phyloP scores from a whole-genome alignment of 139 green algal species.

The Nannochloris sp. region DNA sequence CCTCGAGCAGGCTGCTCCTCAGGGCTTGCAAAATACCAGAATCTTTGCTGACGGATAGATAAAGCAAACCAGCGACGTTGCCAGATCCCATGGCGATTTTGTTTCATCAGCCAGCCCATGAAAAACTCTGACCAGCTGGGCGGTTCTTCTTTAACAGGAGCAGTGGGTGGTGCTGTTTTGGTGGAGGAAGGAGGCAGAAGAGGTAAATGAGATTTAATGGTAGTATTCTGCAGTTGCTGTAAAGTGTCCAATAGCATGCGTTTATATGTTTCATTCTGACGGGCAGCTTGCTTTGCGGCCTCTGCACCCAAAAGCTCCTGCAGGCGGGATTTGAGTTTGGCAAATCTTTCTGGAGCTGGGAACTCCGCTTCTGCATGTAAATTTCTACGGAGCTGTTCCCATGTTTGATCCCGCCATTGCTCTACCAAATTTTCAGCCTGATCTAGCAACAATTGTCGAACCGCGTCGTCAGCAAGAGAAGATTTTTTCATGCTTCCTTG shows the following conservation, averaged over 20 bases:
- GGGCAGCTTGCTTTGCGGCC: background rate
- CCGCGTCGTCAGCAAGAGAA: background rate
- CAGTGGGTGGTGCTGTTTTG: background rate
- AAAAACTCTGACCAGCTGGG: background rate
- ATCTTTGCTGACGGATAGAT: background rate
- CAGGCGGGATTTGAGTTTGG: background rate
- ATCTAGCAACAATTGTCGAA: background rate
- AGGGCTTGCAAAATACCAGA: slow-evolving; percentile 12
- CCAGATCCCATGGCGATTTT: slow-evolving; percentile 6
- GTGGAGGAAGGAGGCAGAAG: background rate
- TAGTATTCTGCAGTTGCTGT: background rate
- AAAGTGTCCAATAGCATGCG: background rate
- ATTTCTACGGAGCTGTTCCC: slow-evolving; percentile 3
- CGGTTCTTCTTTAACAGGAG: too few relatives aligned
- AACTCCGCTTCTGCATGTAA: background rate
- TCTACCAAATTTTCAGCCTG: background rate
- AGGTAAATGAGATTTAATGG: background rate
- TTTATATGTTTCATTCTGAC: background rate
- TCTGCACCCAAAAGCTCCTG: background rate
- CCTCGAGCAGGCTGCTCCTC: slow-evolving; percentile 4
- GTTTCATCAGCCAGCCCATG: slow-evolving; percentile 10
- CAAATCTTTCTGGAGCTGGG: slow-evolving; percentile 4
- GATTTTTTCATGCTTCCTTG: background rate
- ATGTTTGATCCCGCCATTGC: background rate
- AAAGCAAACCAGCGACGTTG: slow-evolving; percentile 4